phyloP scores from a whole-genome alignment of 1,139 yeast species.

The Magnusiomyces fungicola region DNA sequence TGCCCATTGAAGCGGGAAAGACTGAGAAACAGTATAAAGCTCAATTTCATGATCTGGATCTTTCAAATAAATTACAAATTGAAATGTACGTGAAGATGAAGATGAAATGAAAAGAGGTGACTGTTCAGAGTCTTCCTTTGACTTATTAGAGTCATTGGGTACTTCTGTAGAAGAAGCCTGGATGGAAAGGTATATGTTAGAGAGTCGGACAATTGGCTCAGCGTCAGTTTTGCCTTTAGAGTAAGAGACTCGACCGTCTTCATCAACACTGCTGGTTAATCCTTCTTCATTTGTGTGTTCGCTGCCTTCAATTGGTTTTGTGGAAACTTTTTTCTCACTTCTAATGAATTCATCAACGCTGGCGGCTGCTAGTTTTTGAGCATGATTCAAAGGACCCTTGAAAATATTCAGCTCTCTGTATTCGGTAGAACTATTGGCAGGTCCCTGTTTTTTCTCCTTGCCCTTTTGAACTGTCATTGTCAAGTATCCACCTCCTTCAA shows the following conservation, averaged over 20 bases:
- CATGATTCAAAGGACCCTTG: conserved; percentile 71
- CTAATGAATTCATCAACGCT: conserved; percentile 62
- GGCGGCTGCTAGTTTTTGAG: conserved; percentile 84
- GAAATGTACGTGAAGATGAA: conserved; percentile 40
- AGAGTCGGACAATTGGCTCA: conserved; percentile 35
- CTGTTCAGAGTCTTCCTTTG: conserved; percentile 31
- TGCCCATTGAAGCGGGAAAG: conserved; percentile 87
- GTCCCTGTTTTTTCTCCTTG: conserved; percentile 33
- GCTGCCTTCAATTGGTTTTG: conserved; percentile 1
- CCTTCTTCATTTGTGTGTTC: conserved; percentile 3
- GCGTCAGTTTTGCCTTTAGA: conserved; percentile 13
- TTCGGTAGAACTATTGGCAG: conserved; percentile 30
- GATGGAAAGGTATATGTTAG: conserved; percentile 71
- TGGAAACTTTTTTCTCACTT: conserved; percentile 18
- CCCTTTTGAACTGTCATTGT: conserved; percentile 45
- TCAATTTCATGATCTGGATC: conserved; percentile 75
- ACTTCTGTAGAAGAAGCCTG: conserved; percentile 45
- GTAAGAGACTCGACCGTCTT: conserved; percentile 13
- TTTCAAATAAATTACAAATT: conserved; percentile 63
- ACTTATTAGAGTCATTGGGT: conserved; percentile 23
- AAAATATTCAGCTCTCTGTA: conserved; percentile 58
- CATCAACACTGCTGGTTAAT: conserved; percentile 15
- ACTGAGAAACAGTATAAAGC: conserved; percentile 71
- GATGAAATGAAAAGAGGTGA: conserved; percentile 24
- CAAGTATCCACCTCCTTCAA: conserved; percentile 69